Base-by-base conservation (phyloP, 805 yeast species). In the Saccharomycopsis malanga region DNA sequence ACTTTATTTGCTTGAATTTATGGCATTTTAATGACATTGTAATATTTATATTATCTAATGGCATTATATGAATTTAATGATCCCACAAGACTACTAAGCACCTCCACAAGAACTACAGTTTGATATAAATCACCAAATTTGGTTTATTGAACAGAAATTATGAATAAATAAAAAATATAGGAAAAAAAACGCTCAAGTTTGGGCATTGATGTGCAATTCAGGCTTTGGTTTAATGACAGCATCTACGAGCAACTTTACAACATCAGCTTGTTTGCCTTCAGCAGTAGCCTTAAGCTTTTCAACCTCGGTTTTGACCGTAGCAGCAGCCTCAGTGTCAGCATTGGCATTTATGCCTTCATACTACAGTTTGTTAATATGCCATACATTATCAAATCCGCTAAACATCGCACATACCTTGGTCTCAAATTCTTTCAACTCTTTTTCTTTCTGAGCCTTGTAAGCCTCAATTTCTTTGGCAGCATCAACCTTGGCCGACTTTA, bases 401-500 rank as follows among this genome's bases (percentile, higher is more conserved):
- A 14, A 36, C 7, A 34, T 24, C 32, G 10, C 38, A 57, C 68
- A 21, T 57, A 66, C 71, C 59, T 81, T 79, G 35, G 73, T 67
- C 64, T 87, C 93, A 59, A 73, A 81, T 54, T 77, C 69, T 61
- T 77, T 74, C 67, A 91, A 78, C 67, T 91, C 96, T 41, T 68
- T 70, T 54, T 89, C 96, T 71, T 89, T 91, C 63, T 80, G 76
- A 43, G 72, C 64, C 73, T 86, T 89, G 76, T 93, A 93, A 48
- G 79, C 81, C 55, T 81, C 84, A 58, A 93, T 87, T 67, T 93
- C 98, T 48, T 73, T 69, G 54, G 87, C 83, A 32, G 98, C 98
- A 64, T 93, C 98, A 21, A 82, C 70, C 71, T 88, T 91, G 45
- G 98, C 96, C 40, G 93, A 89, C 77, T 91, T 93, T 64, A 93